A percentile compares a stretch with the other conserved stretches of the same genome.
phyloP scores from a whole-genome alignment of 2,329 filamentous ascomycete genomes.

The Trichoderma simmonsii region DNA sequence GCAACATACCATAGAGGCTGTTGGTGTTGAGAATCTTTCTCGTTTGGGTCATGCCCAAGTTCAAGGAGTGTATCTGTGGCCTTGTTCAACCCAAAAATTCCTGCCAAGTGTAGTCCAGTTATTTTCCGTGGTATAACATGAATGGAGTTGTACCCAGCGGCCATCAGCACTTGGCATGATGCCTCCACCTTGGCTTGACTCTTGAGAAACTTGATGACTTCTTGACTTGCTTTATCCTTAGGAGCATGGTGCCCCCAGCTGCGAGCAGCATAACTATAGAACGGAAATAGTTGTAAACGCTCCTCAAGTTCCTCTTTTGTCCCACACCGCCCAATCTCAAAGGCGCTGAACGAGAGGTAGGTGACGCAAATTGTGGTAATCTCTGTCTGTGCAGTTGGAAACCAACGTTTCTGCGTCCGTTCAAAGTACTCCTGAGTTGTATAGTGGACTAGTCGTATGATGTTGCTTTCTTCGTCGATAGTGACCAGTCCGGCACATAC shows the following conservation, averaged over 20 bases:
- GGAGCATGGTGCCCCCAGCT: not conserved
- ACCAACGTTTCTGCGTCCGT: not conserved
- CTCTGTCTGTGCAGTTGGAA: not conserved
- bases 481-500: conserved; percentile 9
- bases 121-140: not conserved
- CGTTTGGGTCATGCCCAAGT: not conserved
- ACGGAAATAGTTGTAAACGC: not conserved
- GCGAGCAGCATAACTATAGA: not conserved
- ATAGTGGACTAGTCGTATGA: conserved; percentile 11
- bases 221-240: not conserved
- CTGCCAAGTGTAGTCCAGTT: not conserved
- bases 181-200: not conserved
- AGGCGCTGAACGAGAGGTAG: not conserved
- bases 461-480: not conserved
- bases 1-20: not conserved
- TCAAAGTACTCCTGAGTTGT: conserved; percentile 12
- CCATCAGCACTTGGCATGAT: not conserved
- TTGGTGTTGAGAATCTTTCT: rapidly evolving
- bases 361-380: not conserved
- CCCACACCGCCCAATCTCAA: not conserved
- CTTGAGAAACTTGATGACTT: not conserved
- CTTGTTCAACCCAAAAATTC: not conserved
- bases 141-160: no score
- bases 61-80: not conserved
- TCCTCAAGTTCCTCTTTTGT: not conserved